Conservation (phyloP, 306 rosid genomes). For the Quercus variabilis region DNA sequence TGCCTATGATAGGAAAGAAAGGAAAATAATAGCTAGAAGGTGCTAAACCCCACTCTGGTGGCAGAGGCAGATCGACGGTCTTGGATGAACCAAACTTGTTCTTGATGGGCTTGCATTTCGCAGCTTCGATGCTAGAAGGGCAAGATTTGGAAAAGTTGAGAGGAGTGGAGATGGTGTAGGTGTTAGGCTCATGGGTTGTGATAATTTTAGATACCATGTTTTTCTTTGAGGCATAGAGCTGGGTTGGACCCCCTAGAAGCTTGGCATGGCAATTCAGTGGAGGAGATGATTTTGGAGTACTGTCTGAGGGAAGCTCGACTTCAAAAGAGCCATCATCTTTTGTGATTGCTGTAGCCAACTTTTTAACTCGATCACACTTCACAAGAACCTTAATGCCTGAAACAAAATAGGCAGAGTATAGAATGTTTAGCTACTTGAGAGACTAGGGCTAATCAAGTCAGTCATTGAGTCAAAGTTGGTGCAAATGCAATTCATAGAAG, state of each 20-base stretch:
- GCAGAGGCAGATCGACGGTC: slow-evolving; percentile 63
- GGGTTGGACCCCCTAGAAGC: slow-evolving; percentile 65
- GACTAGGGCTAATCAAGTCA: no score
- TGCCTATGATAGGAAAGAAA: slow-evolving; percentile 82
- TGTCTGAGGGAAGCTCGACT: slow-evolving; percentile 36
- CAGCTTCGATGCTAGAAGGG: slow-evolving; percentile 25
- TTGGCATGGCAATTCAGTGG: slow-evolving; percentile 43
- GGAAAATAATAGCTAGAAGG: slow-evolving; percentile 73
- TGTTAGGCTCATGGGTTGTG: slow-evolving; percentile 18
- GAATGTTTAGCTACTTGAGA: no score
- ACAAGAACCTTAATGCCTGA: slow-evolving; percentile 58
- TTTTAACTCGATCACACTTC: slow-evolving; percentile 58
- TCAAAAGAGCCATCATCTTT: slow-evolving; percentile 60
- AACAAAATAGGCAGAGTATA: not conserved
- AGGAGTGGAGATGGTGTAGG: slow-evolving; percentile 57
- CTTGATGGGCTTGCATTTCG: slow-evolving; percentile 24
- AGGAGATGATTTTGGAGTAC: slow-evolving; percentile 1
- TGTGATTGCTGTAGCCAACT: slow-evolving; percentile 40
- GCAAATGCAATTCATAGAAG: no score
- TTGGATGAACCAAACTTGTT: slow-evolving; percentile 48
- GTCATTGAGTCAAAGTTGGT: no score
- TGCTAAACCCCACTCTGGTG: slow-evolving; percentile 83
- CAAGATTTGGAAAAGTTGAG: slow-evolving; percentile 57
- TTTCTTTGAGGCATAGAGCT: slow-evolving; percentile 47
- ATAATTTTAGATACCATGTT: slow-evolving; percentile 39